These are phyloP conservation scores for Cercospora sp. DNA, from an alignment of 2,329 filamentous ascomycete genomes.

Conservation along the genomic window DNA sequence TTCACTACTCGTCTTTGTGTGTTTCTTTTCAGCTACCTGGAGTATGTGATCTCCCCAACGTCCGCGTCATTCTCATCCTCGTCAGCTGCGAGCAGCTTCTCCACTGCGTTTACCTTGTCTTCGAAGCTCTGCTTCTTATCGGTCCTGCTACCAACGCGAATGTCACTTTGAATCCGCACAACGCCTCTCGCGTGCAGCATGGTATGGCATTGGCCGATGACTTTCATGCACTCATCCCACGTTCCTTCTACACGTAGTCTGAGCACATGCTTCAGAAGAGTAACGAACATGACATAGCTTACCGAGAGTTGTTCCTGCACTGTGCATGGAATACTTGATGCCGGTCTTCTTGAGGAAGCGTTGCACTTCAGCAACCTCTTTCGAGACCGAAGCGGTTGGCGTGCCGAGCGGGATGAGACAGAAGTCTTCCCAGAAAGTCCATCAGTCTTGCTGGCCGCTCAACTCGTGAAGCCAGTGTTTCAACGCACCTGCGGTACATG, in stretches of 20 bases:
- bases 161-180: slow-evolving; percentile 81
- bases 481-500: slow-evolving; percentile 64
- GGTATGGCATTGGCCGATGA: slow-evolving; percentile 80
- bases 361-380: slow-evolving; percentile 85
- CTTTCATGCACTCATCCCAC: slow-evolving; percentile 83
- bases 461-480: not conserved
- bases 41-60: slow-evolving; percentile 1
- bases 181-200: slow-evolving; percentile 76
- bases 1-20: not conserved
- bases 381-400: slow-evolving; percentile 52
- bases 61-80: slow-evolving; percentile 21
- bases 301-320: slow-evolving; percentile 90
- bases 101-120: slow-evolving; percentile 71
- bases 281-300: slow-evolving; percentile 36
- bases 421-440: slow-evolving; percentile 61
- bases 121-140: slow-evolving; percentile 81
- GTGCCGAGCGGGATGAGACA: slow-evolving; percentile 78
- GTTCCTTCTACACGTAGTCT: slow-evolving; percentile 66
- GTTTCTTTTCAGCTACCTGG: not conserved
- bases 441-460: not conserved
- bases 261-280: slow-evolving; percentile 6
- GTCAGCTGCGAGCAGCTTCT: slow-evolving; percentile 51
- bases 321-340: slow-evolving; percentile 85
- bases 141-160: slow-evolving; percentile 80
- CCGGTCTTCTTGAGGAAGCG: slow-evolving; percentile 78